Evolutionary conservation across 495 filamentous ascomycete genomes (phyloP), one percentile per base, ranked within the genome.

Genomic region (Clohesyomyces aquaticus): DNA sequence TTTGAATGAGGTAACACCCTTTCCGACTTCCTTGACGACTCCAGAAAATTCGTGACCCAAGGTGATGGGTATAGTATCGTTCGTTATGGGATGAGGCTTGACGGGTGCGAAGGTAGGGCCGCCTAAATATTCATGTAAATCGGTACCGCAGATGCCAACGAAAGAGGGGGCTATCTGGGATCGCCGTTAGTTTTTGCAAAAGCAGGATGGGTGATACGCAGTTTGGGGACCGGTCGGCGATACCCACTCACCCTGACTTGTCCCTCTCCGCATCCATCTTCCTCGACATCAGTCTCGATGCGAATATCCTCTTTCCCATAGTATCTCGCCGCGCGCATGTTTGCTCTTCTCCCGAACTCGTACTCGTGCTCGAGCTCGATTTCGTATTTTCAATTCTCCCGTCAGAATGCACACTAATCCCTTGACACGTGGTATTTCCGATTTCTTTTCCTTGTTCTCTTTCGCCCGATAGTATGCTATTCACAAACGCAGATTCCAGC

Each of bases 251-350:
- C 66, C 55, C 64, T 70, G 46, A 75, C 67, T 59, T 73, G 69
- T 6, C 73, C 73, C 18, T 68, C 62, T n/a, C 71, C 67, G 47
- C 72, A 75, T 27, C 61, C 48, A 0, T 74, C 75, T 56, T 75
- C 75, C 14, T 71, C 65, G 29, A 79, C 59, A 59, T 75, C 59
- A 59, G 74, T 35, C 27, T 77, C 75, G 32, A 80, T 68, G 19
- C 77, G 68, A 27, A 80, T 71, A 55, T 80, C 78, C 68, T 77
- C 73, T 45, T 72, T 76, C 29, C 78, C 78, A 54, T 78, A 77
- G 58, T 72, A 80, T 41, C 75, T 53, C 29, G 72, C 74, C 10
- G 77, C 78, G 45, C 71, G 67, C 78, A 80, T 80, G 41, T 4
- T 52, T 49, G 8, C 38, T 9, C 4, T 46, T 9, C 3, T 23